Evolutionary conservation across 2,329 filamentous ascomycete genomes (phyloP), one percentile per base, ranked within the genome.

Genomic region (Diaporthe ilicicola): DNA sequence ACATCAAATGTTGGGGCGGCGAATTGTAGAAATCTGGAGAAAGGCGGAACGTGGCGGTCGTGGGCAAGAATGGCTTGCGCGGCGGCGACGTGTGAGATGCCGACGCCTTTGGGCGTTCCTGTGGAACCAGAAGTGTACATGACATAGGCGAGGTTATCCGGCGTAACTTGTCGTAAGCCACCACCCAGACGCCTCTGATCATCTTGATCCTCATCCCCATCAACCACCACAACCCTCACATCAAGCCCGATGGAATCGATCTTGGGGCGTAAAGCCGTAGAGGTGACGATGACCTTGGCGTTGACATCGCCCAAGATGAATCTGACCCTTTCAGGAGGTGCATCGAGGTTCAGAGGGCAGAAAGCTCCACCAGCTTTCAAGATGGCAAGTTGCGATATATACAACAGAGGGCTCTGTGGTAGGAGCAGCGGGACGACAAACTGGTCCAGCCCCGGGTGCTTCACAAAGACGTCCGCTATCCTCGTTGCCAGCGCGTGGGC

Each of bases 91-190:
- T 98, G 95, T 37, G 94, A 94, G 37, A 98, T 86, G 2, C 89
- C 88, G 29, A 98, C 95, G 0, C 94, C 95, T 83, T 98, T 98
- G 0, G 95, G 95, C 5, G 91, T 90, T 15, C 95, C 95, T 0
- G 94, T 97, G 6, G 94, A 97, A 3, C 94, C 94, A 55, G 94
- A 97, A 0, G 95, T 97, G 79, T 97, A 98, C 90, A 97, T 94
- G 71, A 97, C 89, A 83, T 98, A 98, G 29, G 95, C 94, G 29
- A 95, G 79, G 72, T 87, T 82, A 1, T 82, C 76, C 0, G 81
- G 76, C 1, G 48, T 67, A 3, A 77, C 74, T 44, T 73, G 50
- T 56, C 70, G 72, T 34, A 50, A 17, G 48, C 70, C 66, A 13
- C 67, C 39, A 29, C 17, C 34, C n/a, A 29, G 15, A 27, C 6